A percentile compares a stretch with the other conserved stretches of the same genome.
phyloP scores from a whole-genome alignment of 108 stramenopile genomes.

The Nannochloropsis granulata region DNA sequence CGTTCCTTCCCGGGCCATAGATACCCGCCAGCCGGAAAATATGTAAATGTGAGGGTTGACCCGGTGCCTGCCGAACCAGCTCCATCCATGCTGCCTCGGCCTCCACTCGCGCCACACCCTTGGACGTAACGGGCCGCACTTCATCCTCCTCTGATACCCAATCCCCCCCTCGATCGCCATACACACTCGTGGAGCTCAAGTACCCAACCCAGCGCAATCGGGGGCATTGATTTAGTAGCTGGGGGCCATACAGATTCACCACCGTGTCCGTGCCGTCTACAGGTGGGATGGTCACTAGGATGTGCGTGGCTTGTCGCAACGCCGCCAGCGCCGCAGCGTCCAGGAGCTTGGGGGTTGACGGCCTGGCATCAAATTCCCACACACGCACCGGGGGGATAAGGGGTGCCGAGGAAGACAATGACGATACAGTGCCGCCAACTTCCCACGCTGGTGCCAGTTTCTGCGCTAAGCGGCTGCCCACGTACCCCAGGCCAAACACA shows the following conservation, averaged over 20 bases:
- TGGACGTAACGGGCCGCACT: conserved; percentile 15
- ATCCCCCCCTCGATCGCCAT: conserved; percentile 30
- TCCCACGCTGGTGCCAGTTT: background rate
- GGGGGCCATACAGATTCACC: conserved; percentile 8
- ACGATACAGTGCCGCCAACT: background rate
- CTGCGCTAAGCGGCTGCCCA: conserved; percentile 20
- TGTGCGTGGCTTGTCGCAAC: conserved; percentile 1
- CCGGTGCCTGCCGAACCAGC: background rate
- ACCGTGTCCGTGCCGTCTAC: conserved; percentile 15
- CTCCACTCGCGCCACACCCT: conserved; percentile 18
- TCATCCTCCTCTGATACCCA: conserved; percentile 34
- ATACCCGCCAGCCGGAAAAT: conserved; percentile 39
- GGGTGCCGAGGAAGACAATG: background rate
- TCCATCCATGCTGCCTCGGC: conserved; percentile 26
- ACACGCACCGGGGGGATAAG: background rate
- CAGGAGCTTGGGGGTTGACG: conserved; percentile 1
- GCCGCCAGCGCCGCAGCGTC: conserved; percentile 13
- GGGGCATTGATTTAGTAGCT: background rate
- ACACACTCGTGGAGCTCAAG: conserved; percentile 39
- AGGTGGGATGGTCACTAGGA: conserved; percentile 27
- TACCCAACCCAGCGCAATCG: conserved; percentile 32
- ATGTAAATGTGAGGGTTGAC: background rate
- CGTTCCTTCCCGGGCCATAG: conserved; percentile 33
- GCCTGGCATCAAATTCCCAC: conserved; percentile 14
- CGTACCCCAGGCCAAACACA: conserved; percentile 38